Percentiles rank a stretch among this genome's conserved stretches.
Evolutionary conservation across 169 alveolate genomes (phyloP).

Genomic region (Neospora caninum): DNA sequence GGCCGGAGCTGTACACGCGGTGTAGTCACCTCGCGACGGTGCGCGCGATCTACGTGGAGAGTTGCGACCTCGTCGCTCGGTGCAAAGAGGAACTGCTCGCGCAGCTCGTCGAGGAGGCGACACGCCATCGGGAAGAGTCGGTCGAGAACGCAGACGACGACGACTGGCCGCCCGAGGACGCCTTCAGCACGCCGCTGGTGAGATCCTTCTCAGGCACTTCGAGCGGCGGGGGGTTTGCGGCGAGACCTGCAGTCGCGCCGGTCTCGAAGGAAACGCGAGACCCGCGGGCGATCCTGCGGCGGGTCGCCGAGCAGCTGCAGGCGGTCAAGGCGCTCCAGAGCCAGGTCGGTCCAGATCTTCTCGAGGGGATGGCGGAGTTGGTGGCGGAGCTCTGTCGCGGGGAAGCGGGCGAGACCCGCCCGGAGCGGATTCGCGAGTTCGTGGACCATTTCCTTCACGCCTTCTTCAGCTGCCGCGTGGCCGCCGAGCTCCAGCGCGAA

Average conservation of each 20-base stretch:
- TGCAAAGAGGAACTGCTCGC: not conserved
- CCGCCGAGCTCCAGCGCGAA: constrained; percentile 25
- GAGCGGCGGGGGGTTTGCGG: no score
- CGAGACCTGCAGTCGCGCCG: not conserved
- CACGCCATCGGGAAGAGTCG: not conserved
- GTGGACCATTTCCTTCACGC: constrained; percentile 5
- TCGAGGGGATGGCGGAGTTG: constrained; percentile 1
- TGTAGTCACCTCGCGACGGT: not conserved
- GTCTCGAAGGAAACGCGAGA: not conserved
- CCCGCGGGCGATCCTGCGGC: not conserved
- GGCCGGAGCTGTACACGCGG: not conserved
- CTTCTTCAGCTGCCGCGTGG: constrained; percentile 26
- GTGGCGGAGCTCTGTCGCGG: not conserved
- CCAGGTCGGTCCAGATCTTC: not conserved
- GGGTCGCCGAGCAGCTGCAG: not conserved
- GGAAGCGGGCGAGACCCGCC: not conserved
- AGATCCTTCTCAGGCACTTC: no score
- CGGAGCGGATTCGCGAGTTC: not conserved
- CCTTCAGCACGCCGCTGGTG: not conserved
- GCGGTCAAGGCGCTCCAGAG: not conserved
- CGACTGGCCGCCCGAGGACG: constrained; percentile 18
- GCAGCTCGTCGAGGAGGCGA: not conserved
- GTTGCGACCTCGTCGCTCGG: not conserved
- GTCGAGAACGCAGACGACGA: not conserved
- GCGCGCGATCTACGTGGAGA: not conserved